These are phyloP conservation scores for Lagenaria siceraria DNA, from an alignment of 306 rosid species.

Conservation along the genomic window DNA sequence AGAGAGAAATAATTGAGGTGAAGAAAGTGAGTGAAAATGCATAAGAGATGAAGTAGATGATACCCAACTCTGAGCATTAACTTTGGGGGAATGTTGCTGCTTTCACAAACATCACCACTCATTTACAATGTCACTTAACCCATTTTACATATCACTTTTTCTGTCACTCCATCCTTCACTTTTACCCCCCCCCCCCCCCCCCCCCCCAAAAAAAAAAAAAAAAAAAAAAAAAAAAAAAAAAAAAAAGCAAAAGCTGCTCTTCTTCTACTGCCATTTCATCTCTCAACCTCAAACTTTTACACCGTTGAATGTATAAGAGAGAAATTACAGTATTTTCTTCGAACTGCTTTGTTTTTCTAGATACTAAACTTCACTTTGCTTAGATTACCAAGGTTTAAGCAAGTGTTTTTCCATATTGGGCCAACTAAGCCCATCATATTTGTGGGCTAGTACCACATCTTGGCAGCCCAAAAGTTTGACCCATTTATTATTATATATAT, in stretches of 20 bases:
- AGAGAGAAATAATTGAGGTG: not conserved
- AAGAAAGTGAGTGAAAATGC: not conserved
- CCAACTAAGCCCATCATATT: not conserved
- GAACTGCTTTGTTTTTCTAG: too few relatives aligned
- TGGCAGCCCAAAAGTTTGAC: not conserved
- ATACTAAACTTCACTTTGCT: too few relatives aligned
- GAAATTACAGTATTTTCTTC: too few relatives aligned
- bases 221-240: too few relatives aligned
- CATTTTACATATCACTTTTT: not conserved
- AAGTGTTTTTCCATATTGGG: too few relatives aligned
- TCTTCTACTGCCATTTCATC: not conserved
- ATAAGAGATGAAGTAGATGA: not conserved
- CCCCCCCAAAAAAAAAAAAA: too few relatives aligned
- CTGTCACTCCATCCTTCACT: not conserved
- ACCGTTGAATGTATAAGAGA: not conserved
- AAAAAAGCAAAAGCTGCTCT: not conserved
- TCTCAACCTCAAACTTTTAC: not conserved
- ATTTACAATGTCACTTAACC: not conserved
- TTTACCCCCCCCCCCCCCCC: too few relatives aligned
- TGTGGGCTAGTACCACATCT: not conserved
- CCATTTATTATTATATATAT: not conserved
- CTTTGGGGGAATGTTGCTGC: not conserved
- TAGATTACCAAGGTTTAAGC: too few relatives aligned
- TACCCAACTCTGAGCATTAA: not conserved
- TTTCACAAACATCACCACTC: constrained; percentile 3